These are phyloP conservation scores for Plasmodium yoelii DNA, from an alignment of 169 alveolate species.

Conservation along the genomic window DNA sequence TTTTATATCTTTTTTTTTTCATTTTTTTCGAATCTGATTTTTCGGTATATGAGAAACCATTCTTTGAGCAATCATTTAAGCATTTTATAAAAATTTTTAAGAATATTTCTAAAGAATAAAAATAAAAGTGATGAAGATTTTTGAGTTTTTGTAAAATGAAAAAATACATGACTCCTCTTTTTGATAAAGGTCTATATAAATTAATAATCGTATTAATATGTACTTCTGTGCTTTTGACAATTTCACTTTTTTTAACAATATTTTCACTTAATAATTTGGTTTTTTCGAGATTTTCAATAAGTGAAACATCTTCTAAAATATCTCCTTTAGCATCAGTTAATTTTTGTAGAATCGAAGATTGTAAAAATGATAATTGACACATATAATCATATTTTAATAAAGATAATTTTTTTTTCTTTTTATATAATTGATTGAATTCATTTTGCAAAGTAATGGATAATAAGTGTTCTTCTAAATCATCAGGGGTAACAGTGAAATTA, in stretches of 20 bases:
- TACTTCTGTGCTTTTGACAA: slow-evolving; percentile 95
- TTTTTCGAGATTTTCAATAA: slow-evolving; percentile 94
- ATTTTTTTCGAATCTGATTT: slow-evolving; percentile 64
- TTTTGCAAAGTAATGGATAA: slow-evolving; percentile 94
- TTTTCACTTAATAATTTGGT: slow-evolving; percentile 94
- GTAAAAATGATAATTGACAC: slow-evolving; percentile 94
- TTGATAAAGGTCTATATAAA: slow-evolving; percentile 95
- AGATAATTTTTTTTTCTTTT: slow-evolving; percentile 92
- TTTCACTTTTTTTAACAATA: slow-evolving; percentile 94
- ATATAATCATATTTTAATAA: slow-evolving; percentile 95
- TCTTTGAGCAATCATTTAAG: slow-evolving; percentile 92
- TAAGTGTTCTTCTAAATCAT: slow-evolving; percentile 96
- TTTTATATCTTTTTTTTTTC: not conserved
- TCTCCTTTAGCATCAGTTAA: slow-evolving; percentile 93
- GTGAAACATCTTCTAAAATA: slow-evolving; percentile 94
- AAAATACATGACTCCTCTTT: slow-evolving; percentile 94
- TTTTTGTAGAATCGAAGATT: slow-evolving; percentile 92
- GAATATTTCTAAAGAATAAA: slow-evolving; percentile 95
- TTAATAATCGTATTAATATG: slow-evolving; percentile 94
- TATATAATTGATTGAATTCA: slow-evolving; percentile 95
- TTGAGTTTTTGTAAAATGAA: slow-evolving; percentile 92
- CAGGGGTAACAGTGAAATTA: slow-evolving; percentile 94
- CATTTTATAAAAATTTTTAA: slow-evolving; percentile 95
- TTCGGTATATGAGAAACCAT: slow-evolving; percentile 72
- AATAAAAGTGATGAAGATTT: slow-evolving; percentile 60